A percentile compares a stretch with the other conserved stretches of the same genome.
These are phyloP conservation scores for Pleurotus djamor DNA, from an alignment of 768 basidiomycete genomes.

Conservation along the genomic window DNA sequence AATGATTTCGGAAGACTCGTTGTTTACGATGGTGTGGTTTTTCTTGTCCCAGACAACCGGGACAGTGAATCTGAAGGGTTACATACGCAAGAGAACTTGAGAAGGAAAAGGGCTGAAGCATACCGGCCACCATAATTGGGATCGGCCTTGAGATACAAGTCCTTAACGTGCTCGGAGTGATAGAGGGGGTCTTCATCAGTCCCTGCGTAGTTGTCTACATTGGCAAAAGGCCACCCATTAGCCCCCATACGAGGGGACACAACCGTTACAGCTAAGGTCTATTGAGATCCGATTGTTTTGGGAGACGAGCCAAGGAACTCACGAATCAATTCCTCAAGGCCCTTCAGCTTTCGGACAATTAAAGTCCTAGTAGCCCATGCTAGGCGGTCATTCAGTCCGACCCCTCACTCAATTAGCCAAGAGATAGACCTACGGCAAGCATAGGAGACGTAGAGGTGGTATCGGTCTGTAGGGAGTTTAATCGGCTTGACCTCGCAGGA, in stretches of 20 bases:
- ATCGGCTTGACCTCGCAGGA: neutral
- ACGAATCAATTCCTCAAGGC: conserved; percentile 84
- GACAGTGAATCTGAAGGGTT: conserved; percentile 66
- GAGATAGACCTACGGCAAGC: conserved; percentile 66
- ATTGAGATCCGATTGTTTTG: neutral
- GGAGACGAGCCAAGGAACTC: conserved; percentile 21
- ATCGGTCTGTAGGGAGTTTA: conserved; percentile 57
- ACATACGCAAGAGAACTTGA: neutral
- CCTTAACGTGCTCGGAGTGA: conserved; percentile 68
- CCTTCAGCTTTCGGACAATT: conserved; percentile 89
- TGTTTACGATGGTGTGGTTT: conserved; percentile 85
- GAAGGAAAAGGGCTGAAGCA: conserved; percentile 8
- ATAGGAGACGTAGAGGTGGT: conserved; percentile 88
- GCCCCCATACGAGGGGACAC: conserved; percentile 87
- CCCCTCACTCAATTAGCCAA: neutral
- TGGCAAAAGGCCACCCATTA: conserved; percentile 87
- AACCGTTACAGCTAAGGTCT: conserved; percentile 59
- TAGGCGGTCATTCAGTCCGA: conserved; percentile 21
- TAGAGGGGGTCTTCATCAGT: conserved; percentile 78
- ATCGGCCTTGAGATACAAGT: conserved; percentile 79
- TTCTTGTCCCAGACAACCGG: conserved; percentile 96
- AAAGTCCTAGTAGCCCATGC: conserved; percentile 94
- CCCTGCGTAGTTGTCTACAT: conserved; percentile 62
- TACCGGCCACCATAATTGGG: conserved; percentile 72
- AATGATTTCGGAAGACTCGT: conserved; percentile 94